Evolutionary conservation across 805 yeast genomes (phyloP).

Genomic region (Wickerhamomyces silvicola): DNA sequence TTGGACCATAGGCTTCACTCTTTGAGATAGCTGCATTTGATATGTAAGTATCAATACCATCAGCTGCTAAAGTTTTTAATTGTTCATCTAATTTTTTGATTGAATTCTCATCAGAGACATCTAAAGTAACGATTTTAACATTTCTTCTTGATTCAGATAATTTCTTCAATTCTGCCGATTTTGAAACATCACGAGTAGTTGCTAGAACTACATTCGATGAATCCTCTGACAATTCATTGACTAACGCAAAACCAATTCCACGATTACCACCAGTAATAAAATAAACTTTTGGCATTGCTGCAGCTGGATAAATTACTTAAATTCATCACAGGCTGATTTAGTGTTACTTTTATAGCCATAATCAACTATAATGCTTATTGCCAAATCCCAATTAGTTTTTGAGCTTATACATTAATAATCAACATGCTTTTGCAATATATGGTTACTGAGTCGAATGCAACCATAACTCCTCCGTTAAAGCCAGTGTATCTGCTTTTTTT

Average conservation of each 20-base stretch:
- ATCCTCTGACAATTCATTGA: not conserved
- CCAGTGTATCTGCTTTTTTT: no score
- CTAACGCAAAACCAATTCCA: constrained; percentile 2
- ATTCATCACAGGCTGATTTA: no score
- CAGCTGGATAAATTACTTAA: no score
- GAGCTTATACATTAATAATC: no score
- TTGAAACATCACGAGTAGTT: constrained; percentile 9
- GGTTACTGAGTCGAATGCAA: no score
- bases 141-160: constrained; percentile 11
- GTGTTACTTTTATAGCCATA: no score
- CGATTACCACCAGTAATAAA: constrained; percentile 3
- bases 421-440: no score
- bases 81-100: constrained; percentile 12
- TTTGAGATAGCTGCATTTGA: constrained; percentile 22
- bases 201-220: constrained; percentile 5
- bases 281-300: no score
- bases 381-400: no score
- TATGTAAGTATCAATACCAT: constrained; percentile 22
- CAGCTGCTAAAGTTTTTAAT: constrained; percentile 8
- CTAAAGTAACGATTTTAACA: constrained; percentile 20
- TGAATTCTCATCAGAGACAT: constrained; percentile 14
- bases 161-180: constrained; percentile 7
- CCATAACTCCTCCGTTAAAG: no score
- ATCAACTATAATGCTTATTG: no score
- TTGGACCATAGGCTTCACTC: not conserved